Conservation (phyloP, 2,329 filamentous ascomycete species). For the Leptographium wingfieldii region DNA sequence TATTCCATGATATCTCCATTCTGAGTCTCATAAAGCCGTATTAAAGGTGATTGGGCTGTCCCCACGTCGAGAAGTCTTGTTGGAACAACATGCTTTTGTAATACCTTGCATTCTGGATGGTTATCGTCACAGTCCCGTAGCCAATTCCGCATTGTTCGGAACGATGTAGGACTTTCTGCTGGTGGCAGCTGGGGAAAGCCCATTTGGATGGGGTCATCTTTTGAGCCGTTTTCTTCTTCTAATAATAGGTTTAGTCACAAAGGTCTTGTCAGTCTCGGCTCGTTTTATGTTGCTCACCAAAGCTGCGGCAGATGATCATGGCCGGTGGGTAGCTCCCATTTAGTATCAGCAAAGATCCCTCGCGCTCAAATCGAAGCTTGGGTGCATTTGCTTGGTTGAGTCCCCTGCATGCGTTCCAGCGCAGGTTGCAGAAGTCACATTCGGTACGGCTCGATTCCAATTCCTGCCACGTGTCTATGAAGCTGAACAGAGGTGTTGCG, state of each 20-base stretch:
- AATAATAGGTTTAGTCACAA: neutral
- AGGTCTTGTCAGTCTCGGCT: neutral
- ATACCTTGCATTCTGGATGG: slow-evolving; percentile 2
- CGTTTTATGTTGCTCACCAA: neutral
- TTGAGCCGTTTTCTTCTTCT: neutral
- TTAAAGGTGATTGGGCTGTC: neutral
- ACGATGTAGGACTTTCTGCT: slow-evolving; percentile 3
- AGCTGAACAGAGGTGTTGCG: neutral
- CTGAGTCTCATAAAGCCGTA: slow-evolving; percentile 3
- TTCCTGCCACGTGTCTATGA: neutral
- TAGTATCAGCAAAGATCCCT: neutral
- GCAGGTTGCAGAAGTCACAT: neutral
- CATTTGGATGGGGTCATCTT: slow-evolving; percentile 5
- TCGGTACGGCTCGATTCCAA: neutral
- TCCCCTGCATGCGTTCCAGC: neutral
- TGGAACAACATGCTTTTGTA: slow-evolving; percentile 4
- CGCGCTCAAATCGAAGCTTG: neutral
- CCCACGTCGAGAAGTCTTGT: slow-evolving; percentile 14
- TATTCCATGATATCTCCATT: slow-evolving; percentile 1
- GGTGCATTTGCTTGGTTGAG: neutral
- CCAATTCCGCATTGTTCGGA: slow-evolving; percentile 9
- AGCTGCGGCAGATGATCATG: neutral
- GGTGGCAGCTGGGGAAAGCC: slow-evolving; percentile 9
- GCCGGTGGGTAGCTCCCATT: neutral
- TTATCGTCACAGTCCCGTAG: slow-evolving; percentile 9